Conservation (phyloP, 331 rosid genomes). For the Quercus phellos region DNA sequence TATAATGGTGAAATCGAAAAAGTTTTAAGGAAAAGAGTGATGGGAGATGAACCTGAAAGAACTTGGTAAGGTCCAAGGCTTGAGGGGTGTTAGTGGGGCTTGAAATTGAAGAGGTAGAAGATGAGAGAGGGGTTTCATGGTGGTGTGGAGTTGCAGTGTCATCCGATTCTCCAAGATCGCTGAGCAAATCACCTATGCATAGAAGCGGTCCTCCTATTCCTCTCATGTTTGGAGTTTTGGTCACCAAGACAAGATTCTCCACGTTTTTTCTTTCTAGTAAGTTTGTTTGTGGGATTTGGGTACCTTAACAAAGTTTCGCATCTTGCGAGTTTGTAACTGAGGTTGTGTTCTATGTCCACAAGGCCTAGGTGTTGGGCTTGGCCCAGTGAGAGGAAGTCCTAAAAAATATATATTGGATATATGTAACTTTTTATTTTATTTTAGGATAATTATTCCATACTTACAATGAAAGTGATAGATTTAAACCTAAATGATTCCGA, state of each 20-base stretch:
- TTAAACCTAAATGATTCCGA: too few species aligned
- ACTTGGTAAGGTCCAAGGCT: conserved; percentile 47
- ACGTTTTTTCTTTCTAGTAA: too few species aligned
- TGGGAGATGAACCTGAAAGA: conserved; percentile 61
- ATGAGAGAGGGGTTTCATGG: conserved; percentile 13
- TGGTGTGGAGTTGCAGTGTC: neutral
- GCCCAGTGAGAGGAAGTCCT: too few species aligned
- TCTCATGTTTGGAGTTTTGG: conserved; percentile 35
- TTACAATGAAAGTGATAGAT: too few species aligned
- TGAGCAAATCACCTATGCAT: conserved; percentile 80
- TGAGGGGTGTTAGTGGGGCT: conserved; percentile 23
- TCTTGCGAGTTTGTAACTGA: too few species aligned
- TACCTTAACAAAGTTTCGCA: too few species aligned
- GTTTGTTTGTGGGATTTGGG: too few species aligned
- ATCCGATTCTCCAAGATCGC: conserved; percentile 71
- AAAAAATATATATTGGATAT: too few species aligned
- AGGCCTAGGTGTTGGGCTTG: neutral
- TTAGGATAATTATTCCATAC: too few species aligned
- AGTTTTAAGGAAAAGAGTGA: neutral
- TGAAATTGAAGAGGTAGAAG: conserved; percentile 33
- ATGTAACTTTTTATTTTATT: too few species aligned
- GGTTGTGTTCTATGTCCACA: neutral
- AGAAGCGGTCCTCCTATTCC: conserved; percentile 88
- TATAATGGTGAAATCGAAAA: too few species aligned
- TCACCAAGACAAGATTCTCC: too few species aligned